Conservation (phyloP, 2,329 filamentous ascomycete species). For the Colletotrichum sp. region DNA sequence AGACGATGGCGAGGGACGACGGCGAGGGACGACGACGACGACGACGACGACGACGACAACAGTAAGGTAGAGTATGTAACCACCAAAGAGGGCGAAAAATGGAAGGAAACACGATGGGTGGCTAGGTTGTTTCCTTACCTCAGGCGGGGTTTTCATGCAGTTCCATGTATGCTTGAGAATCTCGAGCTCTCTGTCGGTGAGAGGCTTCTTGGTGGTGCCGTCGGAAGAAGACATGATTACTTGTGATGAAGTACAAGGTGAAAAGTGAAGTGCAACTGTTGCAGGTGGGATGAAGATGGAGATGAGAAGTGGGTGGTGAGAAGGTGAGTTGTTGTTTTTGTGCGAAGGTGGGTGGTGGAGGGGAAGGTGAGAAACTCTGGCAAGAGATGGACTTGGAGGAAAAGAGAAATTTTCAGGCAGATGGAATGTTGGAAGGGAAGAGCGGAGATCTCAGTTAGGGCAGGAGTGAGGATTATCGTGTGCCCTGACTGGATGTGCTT, state of each 20-base stretch:
- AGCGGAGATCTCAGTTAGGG: background rate
- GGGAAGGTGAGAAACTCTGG: background rate
- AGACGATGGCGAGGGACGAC: background rate
- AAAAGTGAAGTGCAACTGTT: background rate
- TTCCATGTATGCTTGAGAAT: constrained; percentile 27
- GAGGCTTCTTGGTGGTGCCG: background rate
- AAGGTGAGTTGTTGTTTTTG: background rate
- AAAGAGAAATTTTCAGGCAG: background rate
- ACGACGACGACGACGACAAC: background rate
- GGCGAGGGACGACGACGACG: background rate
- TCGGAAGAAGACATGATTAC: background rate
- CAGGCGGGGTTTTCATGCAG: constrained; percentile 28
- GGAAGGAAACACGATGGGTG: background rate
- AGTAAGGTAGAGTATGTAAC: no score
- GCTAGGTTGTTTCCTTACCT: constrained; percentile 17
- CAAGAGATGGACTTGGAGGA: background rate
- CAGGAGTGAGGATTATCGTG: background rate
- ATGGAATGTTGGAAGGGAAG: background rate
- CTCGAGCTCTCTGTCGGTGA: constrained; percentile 27
- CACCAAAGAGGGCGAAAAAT: background rate
- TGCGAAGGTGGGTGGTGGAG: background rate
- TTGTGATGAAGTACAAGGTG: background rate
- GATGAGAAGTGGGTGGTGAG: background rate
- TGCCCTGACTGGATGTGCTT: background rate
- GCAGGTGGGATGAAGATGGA: background rate